Evolutionary conservation across 192 early-diverging fungal species (phyloP).

Genomic region (Coemansia sp.): DNA sequence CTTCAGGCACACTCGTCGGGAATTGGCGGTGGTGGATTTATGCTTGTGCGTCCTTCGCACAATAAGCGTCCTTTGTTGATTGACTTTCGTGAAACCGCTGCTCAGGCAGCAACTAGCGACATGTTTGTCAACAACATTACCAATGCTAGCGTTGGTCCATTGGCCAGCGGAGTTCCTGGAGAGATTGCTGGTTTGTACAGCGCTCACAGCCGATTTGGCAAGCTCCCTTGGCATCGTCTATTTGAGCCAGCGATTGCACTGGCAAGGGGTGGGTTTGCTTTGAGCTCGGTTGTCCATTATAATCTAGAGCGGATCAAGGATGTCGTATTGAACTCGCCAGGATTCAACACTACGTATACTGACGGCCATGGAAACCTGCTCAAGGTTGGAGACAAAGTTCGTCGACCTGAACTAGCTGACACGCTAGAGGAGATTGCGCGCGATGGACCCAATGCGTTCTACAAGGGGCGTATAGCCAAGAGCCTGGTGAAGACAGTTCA

Average conservation of each 20-base stretch:
- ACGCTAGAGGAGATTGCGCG: conserved; percentile 65
- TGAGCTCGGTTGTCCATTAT: conserved; percentile 53
- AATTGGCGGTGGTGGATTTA: conserved; percentile 95
- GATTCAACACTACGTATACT: conserved; percentile 56
- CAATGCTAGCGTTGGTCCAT: conserved; percentile 68
- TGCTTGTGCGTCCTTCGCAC: conserved; percentile 70
- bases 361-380: conserved; percentile 71
- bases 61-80: conserved; percentile 62
- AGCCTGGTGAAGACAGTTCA: conserved; percentile 65
- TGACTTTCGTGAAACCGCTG: conserved; percentile 80
- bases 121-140: conserved; percentile 80
- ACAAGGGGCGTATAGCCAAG: conserved; percentile 64
- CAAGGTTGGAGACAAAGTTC: conserved; percentile 64
- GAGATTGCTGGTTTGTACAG: conserved; percentile 83
- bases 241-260: conserved; percentile 77
- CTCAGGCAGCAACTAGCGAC: conserved; percentile 63
- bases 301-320: conserved; percentile 35
- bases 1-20: conserved; percentile 86
- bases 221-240: conserved; percentile 76
- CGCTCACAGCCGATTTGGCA: conserved; percentile 79
- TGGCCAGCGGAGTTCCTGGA: conserved; percentile 79
- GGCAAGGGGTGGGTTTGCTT: conserved; percentile 70
- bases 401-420: conserved; percentile 58
- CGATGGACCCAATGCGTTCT: conserved; percentile 62
- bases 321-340: conserved; percentile 31